Conservation (phyloP, 1,284 basidiomycete genomes). For the Sporisorium iseilematis-ciliati region DNA sequence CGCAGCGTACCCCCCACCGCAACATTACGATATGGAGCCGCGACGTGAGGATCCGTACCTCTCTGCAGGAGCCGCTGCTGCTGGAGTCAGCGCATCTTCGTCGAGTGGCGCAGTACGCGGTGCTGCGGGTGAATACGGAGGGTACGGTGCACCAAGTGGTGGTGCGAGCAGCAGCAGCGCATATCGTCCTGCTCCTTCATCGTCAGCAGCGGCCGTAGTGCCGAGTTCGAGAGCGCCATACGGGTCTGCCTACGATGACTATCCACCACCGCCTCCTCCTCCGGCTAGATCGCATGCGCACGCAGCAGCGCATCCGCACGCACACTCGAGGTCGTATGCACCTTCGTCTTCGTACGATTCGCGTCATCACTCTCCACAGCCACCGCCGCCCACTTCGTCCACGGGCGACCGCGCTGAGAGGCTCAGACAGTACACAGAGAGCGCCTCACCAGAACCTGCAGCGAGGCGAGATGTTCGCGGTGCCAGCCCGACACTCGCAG, state of each 20-base stretch:
- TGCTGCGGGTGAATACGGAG: constrained; percentile 4
- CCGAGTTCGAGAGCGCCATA: constrained; percentile 15
- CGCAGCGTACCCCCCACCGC: constrained; percentile 27
- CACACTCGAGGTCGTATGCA: constrained; percentile 19
- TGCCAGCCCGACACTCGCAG: constrained; percentile 3
- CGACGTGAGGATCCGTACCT: constrained; percentile 17
- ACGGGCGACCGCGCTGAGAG: constrained; percentile 39
- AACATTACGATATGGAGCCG: constrained; percentile 26
- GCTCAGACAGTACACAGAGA: constrained; percentile 49
- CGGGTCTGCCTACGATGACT: constrained; percentile 30
- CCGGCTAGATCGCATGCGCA: constrained; percentile 17
- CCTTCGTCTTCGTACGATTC: constrained; percentile 27
- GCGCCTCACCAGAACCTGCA: constrained; percentile 36
- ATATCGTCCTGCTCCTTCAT: constrained; percentile 7
- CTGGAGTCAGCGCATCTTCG: not conserved
- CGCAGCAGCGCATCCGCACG: constrained; percentile 6
- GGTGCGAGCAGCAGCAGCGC: constrained; percentile 6
- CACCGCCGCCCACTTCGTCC: constrained; percentile 22
- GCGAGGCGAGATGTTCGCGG: constrained; percentile 8
- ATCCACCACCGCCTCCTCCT: constrained; percentile 36
- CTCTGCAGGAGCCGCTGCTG: not conserved
- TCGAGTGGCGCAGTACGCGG: constrained; percentile 3
- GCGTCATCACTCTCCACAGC: constrained; percentile 32
- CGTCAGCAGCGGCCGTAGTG: constrained; percentile 2
- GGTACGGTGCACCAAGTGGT: constrained; percentile 1